Evolutionary conservation across 2,329 filamentous ascomycete genomes (phyloP), one percentile per base, ranked within the genome.

Genomic region (Neonectria punicea): DNA sequence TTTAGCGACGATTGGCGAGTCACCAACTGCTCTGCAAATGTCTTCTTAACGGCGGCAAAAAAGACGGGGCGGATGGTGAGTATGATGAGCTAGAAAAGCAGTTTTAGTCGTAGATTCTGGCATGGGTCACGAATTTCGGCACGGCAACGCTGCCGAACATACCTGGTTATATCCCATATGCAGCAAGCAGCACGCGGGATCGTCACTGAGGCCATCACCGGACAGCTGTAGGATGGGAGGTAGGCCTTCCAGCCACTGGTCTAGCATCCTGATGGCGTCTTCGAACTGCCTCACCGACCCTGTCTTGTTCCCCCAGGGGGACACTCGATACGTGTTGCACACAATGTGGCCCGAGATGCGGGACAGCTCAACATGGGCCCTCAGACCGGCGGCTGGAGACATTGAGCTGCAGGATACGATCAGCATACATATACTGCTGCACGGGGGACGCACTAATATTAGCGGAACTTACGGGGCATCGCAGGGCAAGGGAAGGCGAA

Each of bases 81-180:
- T 51, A 86, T 82, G n/a, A 84, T 66, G 16, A 86, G 80, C 80
- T 73, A 28, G 5, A 47, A 10, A 2, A 16, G 10, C 5, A 69
- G 54, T 8, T 13, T 2, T 13, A 20, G 8, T 6, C n/a, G 3
- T 9, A 8, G 2, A 22, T 22, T 20, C 16, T 13, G 9, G 30
- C 8, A 16, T 6, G 25, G 10, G 13, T 8, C 6, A 20, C 28
- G 5, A 5, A 20, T 43, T 43, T 20, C 36, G n/a, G 14, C 4
- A 16, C 16, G 36, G 36, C 14, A 16, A n/a, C 14, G 44, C 6
- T 11, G 22, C 9, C 32, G 20, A 13, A 41, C 11, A 34, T 66
- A 68, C 72, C 64, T 86, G 75, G 65, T 86, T 85, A 70, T 83
- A 81, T 57, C 76, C 75, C 84, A 86, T 85, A 65, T 86, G 84